Evolutionary conservation across 768 basidiomycete species (phyloP).

Genomic region (Xerocomus potaroensis): DNA sequence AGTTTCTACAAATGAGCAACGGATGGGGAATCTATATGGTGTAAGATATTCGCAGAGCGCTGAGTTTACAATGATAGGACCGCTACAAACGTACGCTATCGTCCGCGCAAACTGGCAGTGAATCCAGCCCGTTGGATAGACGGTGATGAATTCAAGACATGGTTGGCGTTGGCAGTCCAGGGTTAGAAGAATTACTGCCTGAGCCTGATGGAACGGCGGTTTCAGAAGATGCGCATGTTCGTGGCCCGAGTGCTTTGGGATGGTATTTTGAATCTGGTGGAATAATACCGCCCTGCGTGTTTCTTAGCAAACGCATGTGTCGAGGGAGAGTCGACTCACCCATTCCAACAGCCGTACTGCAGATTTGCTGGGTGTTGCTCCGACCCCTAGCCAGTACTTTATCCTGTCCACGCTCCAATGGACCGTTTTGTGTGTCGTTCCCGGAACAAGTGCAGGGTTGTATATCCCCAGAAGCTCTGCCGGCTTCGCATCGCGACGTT

Average conservation of each 20-base stretch:
- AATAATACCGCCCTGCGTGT: conserved; percentile 55
- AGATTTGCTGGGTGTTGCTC: conserved; percentile 76
- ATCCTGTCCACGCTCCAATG: conserved; percentile 92
- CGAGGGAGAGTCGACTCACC: conserved; percentile 39
- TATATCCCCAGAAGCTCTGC: conserved; percentile 85
- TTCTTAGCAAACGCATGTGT: conserved; percentile 5
- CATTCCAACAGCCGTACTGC: conserved; percentile 73
- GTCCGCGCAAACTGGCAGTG: too few relatives aligned
- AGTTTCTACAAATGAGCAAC: conserved; percentile 7
- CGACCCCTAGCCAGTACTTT: conserved; percentile 81
- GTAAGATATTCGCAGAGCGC: not conserved
- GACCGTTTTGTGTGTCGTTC: conserved; percentile 61
- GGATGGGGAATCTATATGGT: conserved; percentile 1
- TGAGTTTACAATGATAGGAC: not conserved
- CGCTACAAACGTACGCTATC: too few relatives aligned
- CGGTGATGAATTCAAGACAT: conserved; percentile 5
- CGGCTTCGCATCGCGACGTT: conserved; percentile 78
- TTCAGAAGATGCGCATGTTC: conserved; percentile 8
- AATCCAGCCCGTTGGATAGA: too few relatives aligned
- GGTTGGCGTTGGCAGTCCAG: not conserved
- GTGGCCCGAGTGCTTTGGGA: conserved; percentile 31
- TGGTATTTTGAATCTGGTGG: conserved; percentile 55
- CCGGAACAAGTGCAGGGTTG: conserved; percentile 58
- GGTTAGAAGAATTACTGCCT: not conserved
- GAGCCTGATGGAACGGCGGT: not conserved